Percentiles rank a stretch among this genome's conserved stretches.
phyloP scores from a whole-genome alignment of 768 basidiomycete genomes.

The Mycena vulgaris region DNA sequence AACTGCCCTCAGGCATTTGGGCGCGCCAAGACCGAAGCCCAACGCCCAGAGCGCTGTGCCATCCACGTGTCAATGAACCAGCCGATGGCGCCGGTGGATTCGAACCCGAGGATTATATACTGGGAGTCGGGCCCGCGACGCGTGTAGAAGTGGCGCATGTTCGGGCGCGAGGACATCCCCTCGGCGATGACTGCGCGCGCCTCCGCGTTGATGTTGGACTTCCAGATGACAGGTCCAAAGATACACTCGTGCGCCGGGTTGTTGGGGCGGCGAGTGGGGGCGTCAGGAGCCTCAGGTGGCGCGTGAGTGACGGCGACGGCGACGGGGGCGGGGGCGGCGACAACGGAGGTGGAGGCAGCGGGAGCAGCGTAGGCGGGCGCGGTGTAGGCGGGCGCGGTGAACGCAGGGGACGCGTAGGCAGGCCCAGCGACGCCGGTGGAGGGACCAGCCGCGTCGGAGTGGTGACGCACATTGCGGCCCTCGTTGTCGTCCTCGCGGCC shows the following conservation, averaged over 20 bases:
- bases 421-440: neutral
- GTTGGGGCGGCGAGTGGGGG: neutral
- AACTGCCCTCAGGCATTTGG: too few species aligned
- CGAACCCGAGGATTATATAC: too few species aligned
- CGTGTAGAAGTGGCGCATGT: neutral
- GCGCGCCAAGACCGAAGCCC: too few species aligned
- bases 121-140: neutral
- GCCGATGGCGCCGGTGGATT: too few species aligned
- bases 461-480: neutral
- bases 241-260: neutral
- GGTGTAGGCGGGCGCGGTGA: neutral
- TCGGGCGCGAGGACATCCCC: constrained; percentile 1
- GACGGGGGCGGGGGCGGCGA: too few species aligned
- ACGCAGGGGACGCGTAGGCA: neutral
- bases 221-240: constrained; percentile 1
- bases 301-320: too few species aligned
- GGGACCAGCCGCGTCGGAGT: neutral
- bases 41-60: too few species aligned
- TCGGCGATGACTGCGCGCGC: constrained; percentile 9
- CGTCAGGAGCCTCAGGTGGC: too few species aligned
- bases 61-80: too few species aligned
- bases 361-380: too few species aligned
- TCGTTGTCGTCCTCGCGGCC: neutral
- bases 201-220: neutral
- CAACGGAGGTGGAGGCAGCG: too few species aligned